Percentiles rank a stretch among this genome's conserved stretches.
Conservation (phyloP, 768 basidiomycete species). For the Kwoniella shandongensis region DNA sequence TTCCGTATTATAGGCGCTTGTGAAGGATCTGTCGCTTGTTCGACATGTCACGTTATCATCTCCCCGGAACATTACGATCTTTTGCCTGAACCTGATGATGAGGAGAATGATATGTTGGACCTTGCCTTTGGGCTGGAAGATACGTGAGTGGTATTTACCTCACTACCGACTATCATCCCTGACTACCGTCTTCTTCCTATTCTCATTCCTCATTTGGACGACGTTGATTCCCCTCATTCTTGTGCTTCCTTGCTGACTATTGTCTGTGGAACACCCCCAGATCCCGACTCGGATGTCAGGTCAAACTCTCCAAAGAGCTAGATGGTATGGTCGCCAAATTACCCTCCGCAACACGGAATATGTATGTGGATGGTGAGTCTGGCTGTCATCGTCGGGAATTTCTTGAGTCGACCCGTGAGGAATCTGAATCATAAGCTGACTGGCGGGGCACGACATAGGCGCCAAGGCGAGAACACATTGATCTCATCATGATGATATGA, state of each 20-base stretch:
- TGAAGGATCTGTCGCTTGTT: constrained; percentile 94
- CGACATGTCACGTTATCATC: constrained; percentile 93
- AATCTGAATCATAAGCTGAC: background rate
- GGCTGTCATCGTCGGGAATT: too few species aligned
- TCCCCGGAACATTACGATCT: constrained; percentile 76
- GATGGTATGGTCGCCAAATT: constrained; percentile 82
- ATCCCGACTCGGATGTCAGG: constrained; percentile 60
- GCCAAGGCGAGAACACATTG: constrained; percentile 26
- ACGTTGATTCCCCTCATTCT: background rate
- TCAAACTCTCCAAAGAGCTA: constrained; percentile 71
- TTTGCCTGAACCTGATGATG: constrained; percentile 90
- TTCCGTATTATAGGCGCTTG: constrained; percentile 71
- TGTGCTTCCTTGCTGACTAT: background rate
- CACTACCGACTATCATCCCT: background rate
- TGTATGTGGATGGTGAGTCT: constrained; percentile 87
- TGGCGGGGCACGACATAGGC: background rate
- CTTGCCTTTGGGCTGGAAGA: constrained; percentile 97
- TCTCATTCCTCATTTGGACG: background rate
- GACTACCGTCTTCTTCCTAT: too few species aligned
- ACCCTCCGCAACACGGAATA: constrained; percentile 89
- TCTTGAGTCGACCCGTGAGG: too few species aligned
- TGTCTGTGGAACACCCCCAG: constrained; percentile 39
- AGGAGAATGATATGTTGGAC: constrained; percentile 88
- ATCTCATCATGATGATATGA: background rate
- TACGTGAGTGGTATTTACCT: constrained; percentile 64